Conservation (phyloP, 75 land plant genomes). For the Cryptomeria japonica region DNA sequence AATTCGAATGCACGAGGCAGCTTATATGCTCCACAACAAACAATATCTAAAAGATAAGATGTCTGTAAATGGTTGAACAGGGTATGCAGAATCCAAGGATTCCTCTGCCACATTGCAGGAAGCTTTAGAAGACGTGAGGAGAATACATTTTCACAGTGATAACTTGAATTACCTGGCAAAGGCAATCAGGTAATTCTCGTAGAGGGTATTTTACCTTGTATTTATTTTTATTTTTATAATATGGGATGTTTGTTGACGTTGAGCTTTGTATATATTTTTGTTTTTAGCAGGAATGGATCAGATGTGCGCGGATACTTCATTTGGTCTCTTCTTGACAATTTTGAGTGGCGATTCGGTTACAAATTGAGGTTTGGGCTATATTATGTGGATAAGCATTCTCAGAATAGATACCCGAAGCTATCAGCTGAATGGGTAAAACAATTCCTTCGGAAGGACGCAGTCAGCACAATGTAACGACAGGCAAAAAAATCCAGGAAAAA, state of each 20-base stretch:
- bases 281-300: not conserved
- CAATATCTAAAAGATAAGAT: too few relatives aligned
- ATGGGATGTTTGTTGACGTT: not conserved
- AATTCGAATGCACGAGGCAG: too few relatives aligned
- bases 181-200: not conserved
- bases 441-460: not conserved
- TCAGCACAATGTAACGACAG: not conserved
- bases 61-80: not conserved
- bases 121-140: not conserved
- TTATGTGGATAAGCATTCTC: slow-evolving; percentile 8
- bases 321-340: slow-evolving; percentile 24
- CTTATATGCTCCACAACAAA: too few relatives aligned
- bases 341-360: slow-evolving; percentile 21
- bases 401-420: slow-evolving; percentile 7
- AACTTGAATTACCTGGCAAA: not conserved
- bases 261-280: not conserved
- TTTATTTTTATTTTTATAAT: too few relatives aligned
- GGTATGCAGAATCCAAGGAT: not conserved
- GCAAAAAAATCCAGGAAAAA: too few relatives aligned
- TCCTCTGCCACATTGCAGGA: not conserved
- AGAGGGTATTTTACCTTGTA: not conserved
- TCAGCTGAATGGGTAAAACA: slow-evolving; percentile 12
- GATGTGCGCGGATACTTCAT: slow-evolving; percentile 21
- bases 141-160: not conserved
- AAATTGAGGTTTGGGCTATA: slow-evolving; percentile 16